Conservation (phyloP, 345 rosid genomes). For the Excoecaria agallocha region DNA sequence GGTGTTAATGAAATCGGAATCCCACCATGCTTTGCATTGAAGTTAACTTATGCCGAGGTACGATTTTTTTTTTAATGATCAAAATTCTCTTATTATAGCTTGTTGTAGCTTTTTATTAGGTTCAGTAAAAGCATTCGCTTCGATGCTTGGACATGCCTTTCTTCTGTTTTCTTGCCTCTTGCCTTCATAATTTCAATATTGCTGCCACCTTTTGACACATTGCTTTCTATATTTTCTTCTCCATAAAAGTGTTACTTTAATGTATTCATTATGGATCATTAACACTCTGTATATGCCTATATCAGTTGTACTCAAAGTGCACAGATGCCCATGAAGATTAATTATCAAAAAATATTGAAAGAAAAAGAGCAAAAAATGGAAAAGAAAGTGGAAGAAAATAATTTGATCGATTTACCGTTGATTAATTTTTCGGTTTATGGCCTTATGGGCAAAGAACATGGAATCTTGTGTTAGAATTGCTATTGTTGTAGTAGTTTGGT, state of each 20-base stretch:
- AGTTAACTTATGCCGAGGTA: constrained; percentile 96
- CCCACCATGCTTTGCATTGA: constrained; percentile 85
- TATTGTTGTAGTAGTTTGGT: no score
- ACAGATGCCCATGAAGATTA: no score
- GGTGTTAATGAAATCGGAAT: constrained; percentile 98
- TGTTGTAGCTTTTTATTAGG: not conserved
- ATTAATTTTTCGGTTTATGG: not conserved
- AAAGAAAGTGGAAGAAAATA: not conserved
- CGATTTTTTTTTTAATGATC: not conserved
- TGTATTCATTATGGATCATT: no score
- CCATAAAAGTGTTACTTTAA: no score
- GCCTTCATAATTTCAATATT: not conserved
- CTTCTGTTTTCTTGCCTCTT: not conserved
- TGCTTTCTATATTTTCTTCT: not conserved
- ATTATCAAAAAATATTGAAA: no score
- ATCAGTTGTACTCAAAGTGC: no score
- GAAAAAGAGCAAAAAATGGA: not conserved
- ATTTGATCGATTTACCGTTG: not conserved
- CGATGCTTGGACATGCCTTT: not conserved
- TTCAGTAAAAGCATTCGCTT: not conserved
- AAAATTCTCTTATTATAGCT: not conserved
- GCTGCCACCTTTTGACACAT: not conserved
- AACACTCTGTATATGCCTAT: no score
- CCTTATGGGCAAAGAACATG: not conserved
- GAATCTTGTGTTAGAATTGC: not conserved